Evolutionary conservation across 352 stramenopile genomes (phyloP), one percentile per base, ranked within the genome.

Genomic region (Globisporangium recalcitrans): DNA sequence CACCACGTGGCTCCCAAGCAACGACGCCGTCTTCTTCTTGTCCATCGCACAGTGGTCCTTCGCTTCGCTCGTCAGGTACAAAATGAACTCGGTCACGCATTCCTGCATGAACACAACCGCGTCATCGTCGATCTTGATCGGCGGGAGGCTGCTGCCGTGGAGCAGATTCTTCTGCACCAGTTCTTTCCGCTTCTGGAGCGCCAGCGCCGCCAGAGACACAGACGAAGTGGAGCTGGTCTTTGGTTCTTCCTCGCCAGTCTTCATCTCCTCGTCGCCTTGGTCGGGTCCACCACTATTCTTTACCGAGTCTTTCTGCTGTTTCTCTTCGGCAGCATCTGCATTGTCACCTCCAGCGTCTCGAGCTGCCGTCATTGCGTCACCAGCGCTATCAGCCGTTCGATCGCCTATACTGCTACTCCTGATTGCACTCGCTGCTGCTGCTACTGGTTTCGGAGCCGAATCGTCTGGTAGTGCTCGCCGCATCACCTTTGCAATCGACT

Each of bases 61-160:
- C 1, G 83, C 78, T 58, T 95, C 85, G 55, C 85, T 95, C 34
- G 82, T 91, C 34, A 93, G 71, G 40, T 87, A 95, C 40, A 95
- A 52, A 13, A 95, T 58, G 54, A 95, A 95, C 69, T 95, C 85
- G 0, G 81, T 93, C 44, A 87, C 82, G 24, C 85, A 95, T 60
- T 95, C 85, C 59, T 95, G 85, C 78, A 95, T 88, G 34, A 93
- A 80, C 55, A 73, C 71, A 22, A 85, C 74, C 2, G 85, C 85
- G 26, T 88, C 80, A n/a, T 91, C 85, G 55, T 85, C 87, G 27
- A 95, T 87, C 53, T 83, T 88, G 60, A 93, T 71, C 19, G 74
- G 65, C 8, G 26, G 16, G 26, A 11, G 49, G 31, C 51, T 67
- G 53, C 60, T 65, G 24, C 29, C 36, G 14, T 44, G 51, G 42